These are phyloP conservation scores for Phycomyces nitens DNA, from an alignment of 192 early-diverging fungal genomes.

Conservation along the genomic window DNA sequence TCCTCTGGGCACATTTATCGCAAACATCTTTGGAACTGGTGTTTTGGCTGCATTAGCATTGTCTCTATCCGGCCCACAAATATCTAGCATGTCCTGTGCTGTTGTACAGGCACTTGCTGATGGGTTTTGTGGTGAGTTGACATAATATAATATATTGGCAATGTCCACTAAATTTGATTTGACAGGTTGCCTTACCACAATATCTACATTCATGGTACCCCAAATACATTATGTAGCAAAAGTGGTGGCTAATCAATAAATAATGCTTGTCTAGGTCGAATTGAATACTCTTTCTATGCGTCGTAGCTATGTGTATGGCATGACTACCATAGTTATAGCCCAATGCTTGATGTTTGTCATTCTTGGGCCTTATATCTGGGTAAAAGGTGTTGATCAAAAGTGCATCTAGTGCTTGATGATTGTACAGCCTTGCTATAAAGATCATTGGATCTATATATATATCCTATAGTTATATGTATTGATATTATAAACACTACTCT, in stretches of 20 bases:
- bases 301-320: conserved; percentile 34
- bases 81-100: conserved; percentile 31
- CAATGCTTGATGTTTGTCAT: conserved; percentile 40
- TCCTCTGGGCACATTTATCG: conserved; percentile 50
- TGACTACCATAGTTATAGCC: conserved; percentile 28
- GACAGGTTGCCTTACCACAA: conserved; percentile 19
- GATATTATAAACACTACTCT: no score
- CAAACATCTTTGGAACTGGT: conserved; percentile 44
- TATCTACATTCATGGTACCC: conserved; percentile 23
- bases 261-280: conserved; percentile 22
- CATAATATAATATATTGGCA: background rate
- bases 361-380: conserved; percentile 44
- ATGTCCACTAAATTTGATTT: background rate
- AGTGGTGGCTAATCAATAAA: background rate
- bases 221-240: no score
- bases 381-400: conserved; percentile 17
- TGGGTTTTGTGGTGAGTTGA: conserved; percentile 53
- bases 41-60: conserved; percentile 41
- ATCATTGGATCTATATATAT: background rate
- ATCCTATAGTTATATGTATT: background rate
- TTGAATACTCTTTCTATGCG: conserved; percentile 25
- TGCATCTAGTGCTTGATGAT: background rate
- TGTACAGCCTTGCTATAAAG: no score
- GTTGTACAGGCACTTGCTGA: conserved; percentile 42
- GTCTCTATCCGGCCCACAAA: conserved; percentile 31